Base-by-base conservation (phyloP, 2,329 filamentous ascomycete species). In the Epichloe glyceriae region DNA sequence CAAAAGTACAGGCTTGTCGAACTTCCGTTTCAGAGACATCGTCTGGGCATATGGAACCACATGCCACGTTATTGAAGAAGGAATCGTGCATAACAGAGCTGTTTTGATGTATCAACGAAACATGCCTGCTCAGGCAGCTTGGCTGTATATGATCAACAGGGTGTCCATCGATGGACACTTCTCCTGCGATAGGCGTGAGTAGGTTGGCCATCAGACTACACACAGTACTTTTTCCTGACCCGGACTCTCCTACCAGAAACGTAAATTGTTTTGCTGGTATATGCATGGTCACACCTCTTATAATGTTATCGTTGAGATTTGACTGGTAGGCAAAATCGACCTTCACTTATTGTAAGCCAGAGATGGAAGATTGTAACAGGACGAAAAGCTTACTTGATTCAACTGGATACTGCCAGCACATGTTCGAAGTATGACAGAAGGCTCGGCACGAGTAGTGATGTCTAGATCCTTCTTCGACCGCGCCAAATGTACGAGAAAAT, bases 201-300 rank as follows among this genome's bases (percentile, higher is more conserved):
- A 94, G 86, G 12, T 83, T 79, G 47, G 89, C 73, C 0, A 97
- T 73, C 0, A 97, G 73, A 61, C 88, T 88, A 1, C 85, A 83
- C 1, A 97, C 62, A 0, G 91, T 97, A 58, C 88, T 95, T 65
- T 97, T 97, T 0, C 91, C 91, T 2, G 88, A 95, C 0, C 93
- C 93, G 60, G 88, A 95, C 59, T 76, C 78, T 0, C 91, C 93
- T 47, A 96, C 79, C 2, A 97, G 73, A 60, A 93, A 96, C 0
- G 82, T 88, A 3, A 84, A 80, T 54, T 86, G 73, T 0, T 86
- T 83, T 0, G 83, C 74, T 0, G 82, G 78, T 52, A 97, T 91
- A 56, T 74, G 77, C 54, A 96, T 75, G 0, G 74, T 82, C 0
- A 79, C 77, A 6, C 76, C 68, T 1, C 76, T 67, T 10, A 96